A percentile compares a stretch with the other conserved stretches of the same genome.
phyloP scores from a whole-genome alignment of 148 eudicot species.

The Pharnaceum exiguum region DNA sequence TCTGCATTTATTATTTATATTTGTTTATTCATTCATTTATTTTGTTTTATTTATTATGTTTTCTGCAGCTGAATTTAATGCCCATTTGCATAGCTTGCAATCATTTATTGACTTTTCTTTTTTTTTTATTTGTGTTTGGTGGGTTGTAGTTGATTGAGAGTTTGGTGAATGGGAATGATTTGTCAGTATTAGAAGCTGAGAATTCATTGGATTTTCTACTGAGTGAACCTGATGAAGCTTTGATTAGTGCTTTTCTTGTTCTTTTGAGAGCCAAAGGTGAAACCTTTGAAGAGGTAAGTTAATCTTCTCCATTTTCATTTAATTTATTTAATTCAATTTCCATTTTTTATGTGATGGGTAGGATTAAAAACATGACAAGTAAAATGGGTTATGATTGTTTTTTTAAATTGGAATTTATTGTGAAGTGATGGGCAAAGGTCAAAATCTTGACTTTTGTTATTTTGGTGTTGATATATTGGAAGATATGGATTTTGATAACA shows the following conservation, averaged over 20 bases:
- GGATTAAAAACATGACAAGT: no score
- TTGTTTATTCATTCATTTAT: no score
- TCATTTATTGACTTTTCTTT: constrained; percentile 5
- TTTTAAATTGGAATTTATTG: no score
- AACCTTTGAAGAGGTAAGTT: constrained; percentile 80
- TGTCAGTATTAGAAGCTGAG: constrained; percentile 71
- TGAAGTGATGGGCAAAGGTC: neutral
- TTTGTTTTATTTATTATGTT: no score
- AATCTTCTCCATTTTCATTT: neutral
- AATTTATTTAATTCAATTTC: neutral
- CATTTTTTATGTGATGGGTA: no score
- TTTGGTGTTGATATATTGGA: no score
- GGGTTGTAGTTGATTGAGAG: constrained; percentile 76
- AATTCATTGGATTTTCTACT: constrained; percentile 62
- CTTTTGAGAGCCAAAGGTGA: constrained; percentile 96
- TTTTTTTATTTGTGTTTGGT: neutral
- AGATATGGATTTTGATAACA: no score
- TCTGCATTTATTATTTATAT: no score
- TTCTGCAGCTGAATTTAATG: constrained; percentile 5
- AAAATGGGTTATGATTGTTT: no score
- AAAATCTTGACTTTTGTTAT: neutral
- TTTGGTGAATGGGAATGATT: constrained; percentile 56
- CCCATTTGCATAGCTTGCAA: neutral
- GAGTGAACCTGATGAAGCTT: constrained; percentile 68
- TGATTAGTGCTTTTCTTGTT: constrained; percentile 93